Evolutionary conservation across 768 basidiomycete species (phyloP), one percentile per base, ranked within the genome.

Genomic region (Lactifluus hygrophoroides): DNA sequence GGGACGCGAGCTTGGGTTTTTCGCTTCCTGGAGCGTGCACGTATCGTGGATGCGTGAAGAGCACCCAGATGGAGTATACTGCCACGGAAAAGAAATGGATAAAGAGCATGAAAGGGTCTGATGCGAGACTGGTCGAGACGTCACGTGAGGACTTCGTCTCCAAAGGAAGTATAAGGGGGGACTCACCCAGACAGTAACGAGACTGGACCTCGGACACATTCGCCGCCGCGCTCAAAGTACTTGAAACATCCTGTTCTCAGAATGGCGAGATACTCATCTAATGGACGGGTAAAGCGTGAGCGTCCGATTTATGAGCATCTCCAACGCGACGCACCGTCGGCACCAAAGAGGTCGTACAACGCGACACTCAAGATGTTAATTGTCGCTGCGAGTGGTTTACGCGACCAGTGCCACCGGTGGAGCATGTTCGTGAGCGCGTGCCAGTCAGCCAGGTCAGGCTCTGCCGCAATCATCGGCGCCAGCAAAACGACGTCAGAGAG

Each of bases 21-120:
- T 69, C 74, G 38, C 40, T 43, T 11, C 42, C 35, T 32, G 57
- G 57, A 21, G 69, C 37, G 75, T 71, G 56, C 73, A 68, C 66
- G 10, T 72, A 69, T 13, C 72, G 74, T 45, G 81, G 78, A 55
- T 77, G 82, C 9, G 84, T 86, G 72, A 97, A 94, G 72, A 96
- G 78, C 51, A 88, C 77, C 83, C 86, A 98, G 68, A 97, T 86
- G 1, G 94, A 85, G 73, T 96, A 99, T 64, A 99, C 80, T 0
- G 96, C 96, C 63, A 99, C 96, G 27, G 80, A 75, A 77, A 95
- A 99, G 75, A 99, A 99, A 75, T 98, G 96, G 67, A 81, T 82
- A 64, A 86, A 82, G 19, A 99, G 83, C 45, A 92, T 74, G 11
- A 81, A 61, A 0, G 94, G 91, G n/a, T 88, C 86, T 5, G 90